These are phyloP conservation scores for Fusarium liriodendri DNA, from an alignment of 2,329 filamentous ascomycete species.

Conservation along the genomic window DNA sequence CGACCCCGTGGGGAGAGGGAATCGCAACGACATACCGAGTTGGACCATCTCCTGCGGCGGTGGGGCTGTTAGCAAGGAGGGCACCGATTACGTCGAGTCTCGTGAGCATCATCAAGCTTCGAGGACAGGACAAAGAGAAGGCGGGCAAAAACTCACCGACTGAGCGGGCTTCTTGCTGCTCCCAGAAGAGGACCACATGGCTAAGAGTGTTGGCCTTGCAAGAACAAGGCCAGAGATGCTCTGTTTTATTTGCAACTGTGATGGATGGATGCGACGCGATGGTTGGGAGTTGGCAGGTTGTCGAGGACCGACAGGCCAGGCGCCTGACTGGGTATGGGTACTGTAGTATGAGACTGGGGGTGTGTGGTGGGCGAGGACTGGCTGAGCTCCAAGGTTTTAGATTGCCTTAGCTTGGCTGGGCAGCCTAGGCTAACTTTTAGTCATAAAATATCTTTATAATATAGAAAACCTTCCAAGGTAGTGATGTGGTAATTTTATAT, in stretches of 20 bases:
- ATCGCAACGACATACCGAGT: constrained; percentile 78
- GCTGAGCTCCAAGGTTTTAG: neutral
- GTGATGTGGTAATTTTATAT: neutral
- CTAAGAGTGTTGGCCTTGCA: constrained; percentile 46
- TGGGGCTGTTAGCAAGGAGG: constrained; percentile 51
- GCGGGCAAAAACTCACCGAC: constrained; percentile 66
- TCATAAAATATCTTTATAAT: neutral
- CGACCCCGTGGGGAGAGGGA: neutral
- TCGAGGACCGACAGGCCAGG: neutral
- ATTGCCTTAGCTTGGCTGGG: neutral
- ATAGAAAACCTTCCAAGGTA: neutral
- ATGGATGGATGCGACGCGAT: constrained; percentile 30
- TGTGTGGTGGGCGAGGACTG: neutral
- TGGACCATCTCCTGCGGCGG: constrained; percentile 94
- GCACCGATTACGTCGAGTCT: constrained; percentile 40
- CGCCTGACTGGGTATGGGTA: neutral
- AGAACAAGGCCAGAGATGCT: constrained; percentile 31
- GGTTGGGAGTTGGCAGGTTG: constrained; percentile 38
- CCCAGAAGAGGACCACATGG: constrained; percentile 74
- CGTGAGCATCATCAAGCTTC: constrained; percentile 21
- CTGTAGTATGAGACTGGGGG: neutral
- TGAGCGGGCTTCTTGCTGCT: constrained; percentile 77
- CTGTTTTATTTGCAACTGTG: constrained; percentile 45
- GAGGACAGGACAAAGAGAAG: constrained; percentile 26
- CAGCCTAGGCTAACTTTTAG: neutral